Evolutionary conservation across 305 asterid genomes (phyloP).

Genomic region (Fraxinus sp.): DNA sequence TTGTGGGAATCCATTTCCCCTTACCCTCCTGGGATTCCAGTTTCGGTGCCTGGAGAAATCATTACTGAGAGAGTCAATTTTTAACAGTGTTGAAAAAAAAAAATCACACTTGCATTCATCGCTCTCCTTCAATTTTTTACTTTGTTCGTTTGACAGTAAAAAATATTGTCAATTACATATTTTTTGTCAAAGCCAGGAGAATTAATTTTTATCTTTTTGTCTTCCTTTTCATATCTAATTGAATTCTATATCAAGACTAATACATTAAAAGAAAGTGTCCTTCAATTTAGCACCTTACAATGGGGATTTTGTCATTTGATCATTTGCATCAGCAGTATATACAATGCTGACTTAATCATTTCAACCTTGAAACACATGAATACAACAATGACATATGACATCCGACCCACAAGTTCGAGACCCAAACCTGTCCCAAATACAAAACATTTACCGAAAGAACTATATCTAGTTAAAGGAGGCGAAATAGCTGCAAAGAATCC

Average conservation of each 20-base stretch:
- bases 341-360: not conserved
- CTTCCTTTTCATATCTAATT: slow-evolving; percentile 16
- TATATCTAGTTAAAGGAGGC: not conserved
- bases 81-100: no score
- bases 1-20: not conserved
- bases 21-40: not conserved
- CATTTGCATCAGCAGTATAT: not conserved
- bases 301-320: not conserved
- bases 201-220: not conserved
- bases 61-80: no score
- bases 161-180: not conserved
- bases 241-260: not conserved
- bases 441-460: not conserved
- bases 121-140: not conserved
- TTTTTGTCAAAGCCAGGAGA: not conserved
- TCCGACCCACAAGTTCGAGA: not conserved
- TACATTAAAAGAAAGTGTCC: not conserved
- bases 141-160: not conserved
- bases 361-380: not conserved
- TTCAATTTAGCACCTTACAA: not conserved
- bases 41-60: no score
- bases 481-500: not conserved
- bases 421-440: not conserved
- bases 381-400: not conserved
- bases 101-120: not conserved